Evolutionary conservation across 805 yeast species (phyloP), one percentile per base, ranked within the genome.

Genomic region (Candida vartiovaarae): DNA sequence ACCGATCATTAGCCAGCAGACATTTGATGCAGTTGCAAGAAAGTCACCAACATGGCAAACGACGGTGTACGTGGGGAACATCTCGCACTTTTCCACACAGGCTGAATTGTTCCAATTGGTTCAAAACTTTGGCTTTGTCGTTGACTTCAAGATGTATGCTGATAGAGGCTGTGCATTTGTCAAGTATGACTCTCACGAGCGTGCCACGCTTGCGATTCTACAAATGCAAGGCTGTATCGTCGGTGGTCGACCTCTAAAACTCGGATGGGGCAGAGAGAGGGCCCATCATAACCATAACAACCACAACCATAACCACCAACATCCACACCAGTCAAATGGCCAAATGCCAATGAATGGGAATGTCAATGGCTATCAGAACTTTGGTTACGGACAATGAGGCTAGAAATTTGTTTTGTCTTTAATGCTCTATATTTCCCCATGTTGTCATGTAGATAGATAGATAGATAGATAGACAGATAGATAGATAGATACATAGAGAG

Each of bases 121-220:
- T 49, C 90, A 80, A 59, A 80, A 76, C 52, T 86, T 87, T 60
- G 96, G 96, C 5, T 85, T 70, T 63, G 83, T 88, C 57, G 81
- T 84, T 45, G 93, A 84, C 53, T 78, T 88, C 59, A 83, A 84
- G 62, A 76, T 84, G 55, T 82, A 83, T 51, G 83, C 88, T 7
- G 95, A 87, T 44, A 76, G 76, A 50, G 93, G 91, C 5, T 88
- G 91, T 67, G 95, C 95, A 8, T 89, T 88, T 68, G 91, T 85
- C 49, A 83, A 82, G 63, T 87, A 80, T 59, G 95, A 84, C 56
- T 73, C 86, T 36, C 96, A 88, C 62, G 95, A 88, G 56, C 72
- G 87, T 47, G 96, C 96, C 5, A 95, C 95, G 3, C 68, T 85
- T 56, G 95, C 95, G 39, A 87, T 88, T 56, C 83, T 82, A 30